A percentile compares a stretch with the other conserved stretches of the same genome.
These are phyloP conservation scores for Telopea speciosissima DNA, from an alignment of 177 flowering plant genomes.

Conservation along the genomic window DNA sequence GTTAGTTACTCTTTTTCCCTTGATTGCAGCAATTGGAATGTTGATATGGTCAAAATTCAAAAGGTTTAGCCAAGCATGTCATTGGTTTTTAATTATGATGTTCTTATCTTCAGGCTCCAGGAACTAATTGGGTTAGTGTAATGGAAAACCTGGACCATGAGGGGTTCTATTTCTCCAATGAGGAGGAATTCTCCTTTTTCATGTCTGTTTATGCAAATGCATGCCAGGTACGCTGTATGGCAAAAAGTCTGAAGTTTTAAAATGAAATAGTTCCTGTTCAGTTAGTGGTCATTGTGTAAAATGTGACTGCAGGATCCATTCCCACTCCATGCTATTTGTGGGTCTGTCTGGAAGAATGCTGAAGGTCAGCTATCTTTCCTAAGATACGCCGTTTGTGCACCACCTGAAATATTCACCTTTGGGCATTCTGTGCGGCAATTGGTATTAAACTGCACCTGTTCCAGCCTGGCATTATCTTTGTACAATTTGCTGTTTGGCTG, in stretches of 20 bases:
- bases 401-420: constrained; percentile 80
- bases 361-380: constrained; percentile 95
- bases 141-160: constrained; percentile 89
- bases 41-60: too few relatives aligned
- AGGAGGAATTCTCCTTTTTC: constrained; percentile 63
- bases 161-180: constrained; percentile 73
- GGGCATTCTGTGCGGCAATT: constrained; percentile 63
- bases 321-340: constrained; percentile 86
- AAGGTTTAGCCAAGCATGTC: neutral
- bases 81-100: constrained; percentile 3
- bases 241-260: neutral
- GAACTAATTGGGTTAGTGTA: constrained; percentile 63
- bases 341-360: constrained; percentile 80
- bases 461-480: neutral
- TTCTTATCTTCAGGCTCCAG: constrained; percentile 60
- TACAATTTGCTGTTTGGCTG: constrained; percentile 2
- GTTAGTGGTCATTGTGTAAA: constrained; percentile 5
- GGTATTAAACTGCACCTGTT: constrained; percentile 35
- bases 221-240: constrained; percentile 53
- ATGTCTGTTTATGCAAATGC: constrained; percentile 71
- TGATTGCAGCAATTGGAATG: neutral
- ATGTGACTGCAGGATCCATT: constrained; percentile 67
- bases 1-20: neutral
- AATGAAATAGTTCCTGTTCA: neutral
- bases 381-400: constrained; percentile 72